Evolutionary conservation across 148 eudicot genomes (phyloP), one percentile per base, ranked within the genome.

Genomic region (Cornus florida): DNA sequence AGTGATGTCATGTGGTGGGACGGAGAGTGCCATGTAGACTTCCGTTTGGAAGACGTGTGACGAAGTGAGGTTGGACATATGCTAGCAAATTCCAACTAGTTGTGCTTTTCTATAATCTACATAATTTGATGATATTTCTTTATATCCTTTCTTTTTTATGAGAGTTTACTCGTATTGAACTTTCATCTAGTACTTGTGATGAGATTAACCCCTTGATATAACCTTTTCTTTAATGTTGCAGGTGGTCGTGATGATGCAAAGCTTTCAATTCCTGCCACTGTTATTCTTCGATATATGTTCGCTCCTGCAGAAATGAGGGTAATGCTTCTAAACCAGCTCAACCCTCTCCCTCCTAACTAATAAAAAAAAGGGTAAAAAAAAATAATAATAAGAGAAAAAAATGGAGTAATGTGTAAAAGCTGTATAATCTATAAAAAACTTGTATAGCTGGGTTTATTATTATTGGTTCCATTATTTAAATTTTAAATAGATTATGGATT

Each of bases 231-330:
- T 23, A 70, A 69, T 84, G 76, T 59, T 75, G 78, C 80, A 96
- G 99, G 99, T 85, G 97, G 98, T 35, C 93, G 91, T 72, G 99
- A 96, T 87, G 99, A 96, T 84, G 77, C 94, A 31, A 96, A 94
- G 83, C 77, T 96, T 76, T 82, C 83, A 73, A 89, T 96, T 80
- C 95, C 99, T 48, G 88, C 98, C 78, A 91, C 95, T 35, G 92
- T 94, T 79, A 71, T 94, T 83, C 93, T 96, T 64, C 93, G 97
- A 66, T 84, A 90, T 83, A 90, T 96, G 98, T 96, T 96, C 90
- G 83, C 89, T 48, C 84, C 95, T 67, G 88, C 92, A 28, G 98
- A 94, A 87, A 88, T 96, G 88, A 90, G 99, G 91, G 99, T 94
- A 91, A 84, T 74, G 23, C 14, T 75, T 39, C 69, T 73, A 8